Evolutionary conservation across 805 yeast genomes (phyloP), one percentile per base, ranked within the genome.

Genomic region (Metschnikowia chrysomelidarum): DNA sequence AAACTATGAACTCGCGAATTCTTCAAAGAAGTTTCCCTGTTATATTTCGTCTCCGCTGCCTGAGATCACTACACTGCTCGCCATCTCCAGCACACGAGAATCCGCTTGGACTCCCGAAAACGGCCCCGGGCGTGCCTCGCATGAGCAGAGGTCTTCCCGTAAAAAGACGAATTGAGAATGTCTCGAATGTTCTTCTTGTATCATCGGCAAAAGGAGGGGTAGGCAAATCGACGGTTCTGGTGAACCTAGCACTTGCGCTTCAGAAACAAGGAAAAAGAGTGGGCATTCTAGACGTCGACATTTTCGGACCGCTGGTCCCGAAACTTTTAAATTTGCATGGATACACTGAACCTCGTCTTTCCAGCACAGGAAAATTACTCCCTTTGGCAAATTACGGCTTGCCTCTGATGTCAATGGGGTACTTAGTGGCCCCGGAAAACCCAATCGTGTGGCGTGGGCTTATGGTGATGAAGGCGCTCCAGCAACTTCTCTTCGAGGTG

Each of bases 351-450:
- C 93, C 94, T 1, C 52, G 82, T 18, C 51, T 82, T 9, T 59
- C 76, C 0, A 53, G 50, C 2, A 45, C 48, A 2, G 86, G 87
- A 0, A 71, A 73, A 46, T 61, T 86, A 3, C 52, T 80, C 0
- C 95, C 95, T 0, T 57, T 85, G 47, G 56, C 68, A 8, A 86
- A 84, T 53, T 84, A 80, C 45, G 95, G 95, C 0, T 54, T 87
- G 3, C 80, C 82, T 46, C 75, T 88, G 5, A 87, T 87, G 95
- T 85, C 94, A 0, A 87, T 87, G 94, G 95, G 95, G 0, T 86
- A 80, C 50, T 62, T 87, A 46, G 73, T 86, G 2, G 58, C 71
- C 2, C 82, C 82, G 7, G 79, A 74, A 30, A 76, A 78, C 19
- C 82, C 88, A 0, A 72, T 87, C 4, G 91, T 82, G 0, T 87